A percentile compares a stretch with the other conserved stretches of the same genome.
phyloP scores from a whole-genome alignment of 2,329 filamentous ascomycete genomes.

The Alternaria triticina region DNA sequence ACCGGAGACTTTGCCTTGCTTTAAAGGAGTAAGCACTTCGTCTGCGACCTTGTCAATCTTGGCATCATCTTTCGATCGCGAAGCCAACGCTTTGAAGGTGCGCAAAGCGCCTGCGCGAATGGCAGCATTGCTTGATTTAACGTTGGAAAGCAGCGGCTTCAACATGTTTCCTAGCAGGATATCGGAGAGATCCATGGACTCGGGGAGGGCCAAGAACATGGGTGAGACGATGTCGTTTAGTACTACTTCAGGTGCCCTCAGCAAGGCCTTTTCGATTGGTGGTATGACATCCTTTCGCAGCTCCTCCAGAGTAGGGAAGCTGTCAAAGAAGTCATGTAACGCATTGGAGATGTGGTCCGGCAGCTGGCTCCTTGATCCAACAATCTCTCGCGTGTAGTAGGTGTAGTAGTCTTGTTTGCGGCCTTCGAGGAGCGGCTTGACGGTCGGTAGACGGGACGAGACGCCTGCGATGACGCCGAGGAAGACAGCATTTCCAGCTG shows the following conservation, averaged over 20 bases:
- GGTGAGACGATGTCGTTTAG: constrained; percentile 78
- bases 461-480: constrained; percentile 89
- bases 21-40: constrained; percentile 80
- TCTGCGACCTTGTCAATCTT: constrained; percentile 72
- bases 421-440: constrained; percentile 67
- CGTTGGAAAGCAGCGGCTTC: constrained; percentile 86
- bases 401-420: constrained; percentile 76
- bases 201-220: constrained; percentile 73
- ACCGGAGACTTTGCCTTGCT: constrained; percentile 80
- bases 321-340: constrained; percentile 80
- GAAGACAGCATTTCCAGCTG: constrained; percentile 74
- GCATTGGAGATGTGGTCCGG: constrained; percentile 75
- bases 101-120: constrained; percentile 78
- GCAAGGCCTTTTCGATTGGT: constrained; percentile 83
- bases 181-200: constrained; percentile 76
- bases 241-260: constrained; percentile 89
- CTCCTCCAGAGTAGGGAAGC: constrained; percentile 76
- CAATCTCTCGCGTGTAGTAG: constrained; percentile 85
- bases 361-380: constrained; percentile 76
- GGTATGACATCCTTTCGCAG: constrained; percentile 78
- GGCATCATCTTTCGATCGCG: constrained; percentile 64
- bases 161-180: constrained; percentile 74
- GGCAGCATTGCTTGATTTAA: constrained; percentile 83
- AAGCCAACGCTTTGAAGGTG: constrained; percentile 75
- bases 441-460: constrained; percentile 71